Percentiles rank a stretch among this genome's conserved stretches.
Conservation (phyloP, 2,329 filamentous ascomycete species). For the Pseudogymnoascus sp. region DNA sequence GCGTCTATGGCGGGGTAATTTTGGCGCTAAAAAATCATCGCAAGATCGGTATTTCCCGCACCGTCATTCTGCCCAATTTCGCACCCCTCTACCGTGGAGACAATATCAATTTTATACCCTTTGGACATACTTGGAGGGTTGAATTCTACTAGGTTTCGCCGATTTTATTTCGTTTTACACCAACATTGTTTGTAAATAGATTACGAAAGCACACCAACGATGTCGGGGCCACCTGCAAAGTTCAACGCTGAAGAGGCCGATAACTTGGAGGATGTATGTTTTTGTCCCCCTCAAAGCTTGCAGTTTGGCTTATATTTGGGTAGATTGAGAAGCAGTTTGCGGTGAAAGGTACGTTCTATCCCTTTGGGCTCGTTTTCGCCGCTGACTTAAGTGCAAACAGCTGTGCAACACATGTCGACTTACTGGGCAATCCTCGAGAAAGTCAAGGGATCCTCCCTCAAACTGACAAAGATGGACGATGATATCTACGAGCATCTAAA, state of each 20-base stretch:
- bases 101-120: not conserved
- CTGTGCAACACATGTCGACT: conserved; percentile 90
- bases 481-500: conserved; percentile 89
- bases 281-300: conserved; percentile 7
- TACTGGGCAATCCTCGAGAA: conserved; percentile 96
- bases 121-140: not conserved
- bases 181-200: not conserved
- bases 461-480: conserved; percentile 89
- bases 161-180: not conserved
- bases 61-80: conserved; percentile 3
- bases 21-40: conserved; percentile 3
- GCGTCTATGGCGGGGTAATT: not conserved
- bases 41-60: conserved; percentile 7
- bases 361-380: not conserved
- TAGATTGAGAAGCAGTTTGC: conserved; percentile 99
- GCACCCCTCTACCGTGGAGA: not conserved
- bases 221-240: conserved; percentile 25
- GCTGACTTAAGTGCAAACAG: conserved; percentile 33
- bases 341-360: conserved; percentile 64
- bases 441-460: conserved; percentile 78
- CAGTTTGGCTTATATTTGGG: conserved; percentile 17
- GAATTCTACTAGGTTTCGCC: not conserved
- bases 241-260: conserved; percentile 58
- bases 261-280: conserved; percentile 62
- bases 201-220: conserved; percentile 7